Percentiles rank a stretch among this genome's conserved stretches.
Evolutionary conservation across 108 stramenopile species (phyloP).

Genomic region (Nitzschia inconspicua): DNA sequence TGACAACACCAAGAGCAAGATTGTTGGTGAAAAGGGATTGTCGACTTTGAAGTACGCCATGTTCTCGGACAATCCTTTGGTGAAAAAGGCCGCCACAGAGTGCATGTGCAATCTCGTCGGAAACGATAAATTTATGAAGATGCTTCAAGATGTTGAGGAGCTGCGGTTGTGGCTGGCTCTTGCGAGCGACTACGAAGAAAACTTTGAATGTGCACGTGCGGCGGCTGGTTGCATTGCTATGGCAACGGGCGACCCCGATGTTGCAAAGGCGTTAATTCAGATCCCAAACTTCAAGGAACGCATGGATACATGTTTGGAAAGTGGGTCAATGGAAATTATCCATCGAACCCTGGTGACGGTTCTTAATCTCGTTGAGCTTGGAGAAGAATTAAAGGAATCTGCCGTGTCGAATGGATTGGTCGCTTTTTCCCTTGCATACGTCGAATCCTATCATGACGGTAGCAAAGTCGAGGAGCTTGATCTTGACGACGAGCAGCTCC

Average conservation of each 20-base stretch:
- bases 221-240: slow-evolving; percentile 89
- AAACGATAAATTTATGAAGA: slow-evolving; percentile 70
- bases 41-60: slow-evolving; percentile 77
- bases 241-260: slow-evolving; percentile 56
- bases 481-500: slow-evolving; percentile 46
- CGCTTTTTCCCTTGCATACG: slow-evolving; percentile 70
- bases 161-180: slow-evolving; percentile 90
- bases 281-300: slow-evolving; percentile 50
- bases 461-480: slow-evolving; percentile 50
- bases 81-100: slow-evolving; percentile 94
- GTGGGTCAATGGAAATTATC: slow-evolving; percentile 82
- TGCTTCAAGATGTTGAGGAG: slow-evolving; percentile 71
- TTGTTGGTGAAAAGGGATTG: slow-evolving; percentile 85
- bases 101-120: slow-evolving; percentile 90
- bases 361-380: slow-evolving; percentile 59
- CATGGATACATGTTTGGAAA: slow-evolving; percentile 52
- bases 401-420: slow-evolving; percentile 54
- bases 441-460: slow-evolving; percentile 62
- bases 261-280: slow-evolving; percentile 53
- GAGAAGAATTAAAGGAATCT: slow-evolving; percentile 44
- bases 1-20: slow-evolving; percentile 83
- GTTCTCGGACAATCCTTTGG: slow-evolving; percentile 94
- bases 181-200: slow-evolving; percentile 69
- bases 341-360: slow-evolving; percentile 71
- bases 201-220: slow-evolving; percentile 77